phyloP scores from a whole-genome alignment of 352 stramenopile genomes.

The Pythium pyrilobum region DNA sequence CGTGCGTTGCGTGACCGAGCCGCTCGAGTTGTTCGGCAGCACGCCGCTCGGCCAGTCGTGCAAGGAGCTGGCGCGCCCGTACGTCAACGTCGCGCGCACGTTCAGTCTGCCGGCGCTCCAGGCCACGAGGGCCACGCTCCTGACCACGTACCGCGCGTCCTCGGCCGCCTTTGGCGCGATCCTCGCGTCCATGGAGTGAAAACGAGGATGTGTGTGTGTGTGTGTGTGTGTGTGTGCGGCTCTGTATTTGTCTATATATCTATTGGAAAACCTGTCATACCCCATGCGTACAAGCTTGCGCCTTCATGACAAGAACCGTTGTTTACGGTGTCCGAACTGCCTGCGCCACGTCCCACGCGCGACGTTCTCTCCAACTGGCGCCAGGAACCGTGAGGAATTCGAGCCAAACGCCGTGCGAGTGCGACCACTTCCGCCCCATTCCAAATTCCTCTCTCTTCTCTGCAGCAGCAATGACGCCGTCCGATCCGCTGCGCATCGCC shows the following conservation, averaged over 20 bases:
- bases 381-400: no score
- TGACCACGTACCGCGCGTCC: constrained; percentile 67
- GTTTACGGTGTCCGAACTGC: no score
- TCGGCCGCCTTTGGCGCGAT: constrained; percentile 64
- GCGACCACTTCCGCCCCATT: no score
- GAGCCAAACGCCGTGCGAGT: no score
- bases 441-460: background rate
- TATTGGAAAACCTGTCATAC: no score
- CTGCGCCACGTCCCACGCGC: no score
- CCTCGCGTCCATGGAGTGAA: constrained; percentile 51
- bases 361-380: no score
- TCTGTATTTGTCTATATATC: no score
- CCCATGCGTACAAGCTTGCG: no score
- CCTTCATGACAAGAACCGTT: no score
- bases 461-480: background rate
- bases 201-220: no score
- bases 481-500: constrained; percentile 2
- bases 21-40: constrained; percentile 60
- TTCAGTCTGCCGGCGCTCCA: constrained; percentile 68
- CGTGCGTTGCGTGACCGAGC: constrained; percentile 56
- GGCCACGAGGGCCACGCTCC: constrained; percentile 56
- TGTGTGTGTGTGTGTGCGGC: no score
- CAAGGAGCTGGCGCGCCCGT: constrained; percentile 50
- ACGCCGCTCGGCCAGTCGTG: constrained; percentile 60
- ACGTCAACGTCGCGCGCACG: constrained; percentile 58